Evolutionary conservation across 169 alveolate genomes (phyloP).

Genomic region (Amoebophrya sp.): DNA sequence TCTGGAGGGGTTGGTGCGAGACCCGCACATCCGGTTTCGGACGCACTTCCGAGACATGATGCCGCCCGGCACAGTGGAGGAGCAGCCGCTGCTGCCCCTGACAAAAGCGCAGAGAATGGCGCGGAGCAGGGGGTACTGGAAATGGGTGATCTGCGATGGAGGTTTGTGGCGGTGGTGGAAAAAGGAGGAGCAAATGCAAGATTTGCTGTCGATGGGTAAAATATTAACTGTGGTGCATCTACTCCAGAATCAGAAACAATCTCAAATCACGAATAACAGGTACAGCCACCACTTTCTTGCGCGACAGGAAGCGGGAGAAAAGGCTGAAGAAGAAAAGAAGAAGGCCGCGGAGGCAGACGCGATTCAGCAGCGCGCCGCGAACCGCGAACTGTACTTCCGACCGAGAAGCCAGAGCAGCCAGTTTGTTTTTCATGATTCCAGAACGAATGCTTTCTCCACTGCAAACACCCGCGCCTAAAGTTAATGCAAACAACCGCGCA

Average conservation of each 20-base stretch:
- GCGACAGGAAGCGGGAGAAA: not conserved
- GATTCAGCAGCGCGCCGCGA: not conserved
- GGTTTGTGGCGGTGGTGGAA: too few relatives aligned
- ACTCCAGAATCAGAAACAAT: too few relatives aligned
- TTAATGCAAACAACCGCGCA: too few relatives aligned
- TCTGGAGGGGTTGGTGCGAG: not conserved
- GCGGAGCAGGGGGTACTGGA: not conserved
- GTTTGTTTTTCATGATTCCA: not conserved
- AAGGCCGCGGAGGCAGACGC: not conserved
- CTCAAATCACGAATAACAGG: too few relatives aligned
- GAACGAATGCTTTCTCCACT: too few relatives aligned
- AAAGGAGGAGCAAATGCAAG: too few relatives aligned
- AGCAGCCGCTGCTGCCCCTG: not conserved
- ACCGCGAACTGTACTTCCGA: not conserved
- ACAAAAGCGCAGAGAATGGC: not conserved
- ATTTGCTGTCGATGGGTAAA: too few relatives aligned
- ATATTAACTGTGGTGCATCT: too few relatives aligned
- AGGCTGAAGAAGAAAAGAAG: not conserved
- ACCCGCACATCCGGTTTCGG: not conserved
- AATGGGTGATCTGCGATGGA: too few relatives aligned
- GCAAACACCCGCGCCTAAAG: too few relatives aligned
- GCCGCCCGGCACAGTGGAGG: not conserved
- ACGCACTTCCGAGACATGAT: not conserved
- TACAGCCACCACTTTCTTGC: not conserved
- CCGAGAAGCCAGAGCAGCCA: not conserved